Evolutionary conservation across 129 eudicot genomes (phyloP).

Genomic region (Arctium lappa): DNA sequence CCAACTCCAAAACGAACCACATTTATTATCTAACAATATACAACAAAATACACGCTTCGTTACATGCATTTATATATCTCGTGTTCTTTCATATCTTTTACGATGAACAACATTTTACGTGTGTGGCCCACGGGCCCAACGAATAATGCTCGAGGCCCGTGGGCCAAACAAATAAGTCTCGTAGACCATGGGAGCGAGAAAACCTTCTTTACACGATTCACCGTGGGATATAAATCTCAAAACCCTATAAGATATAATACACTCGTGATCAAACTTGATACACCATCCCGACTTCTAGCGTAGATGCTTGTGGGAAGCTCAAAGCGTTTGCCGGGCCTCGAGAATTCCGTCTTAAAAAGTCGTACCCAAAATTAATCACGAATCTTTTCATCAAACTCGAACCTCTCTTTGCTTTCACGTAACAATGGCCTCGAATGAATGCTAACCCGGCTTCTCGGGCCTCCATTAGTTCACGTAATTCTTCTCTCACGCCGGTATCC

Average conservation of each 20-base stretch:
- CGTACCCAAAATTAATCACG: constrained; percentile 65
- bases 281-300: constrained; percentile 83
- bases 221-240: not conserved
- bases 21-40: not conserved
- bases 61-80: constrained; percentile 29
- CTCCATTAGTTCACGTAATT: constrained; percentile 71
- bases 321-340: constrained; percentile 55
- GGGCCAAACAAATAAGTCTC: not conserved
- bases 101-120: constrained; percentile 1
- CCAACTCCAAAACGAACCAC: not conserved
- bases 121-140: not conserved
- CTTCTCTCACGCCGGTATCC: constrained; percentile 37
- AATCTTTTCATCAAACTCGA: constrained; percentile 62
- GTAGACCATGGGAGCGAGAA: not conserved
- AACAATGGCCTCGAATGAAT: constrained; percentile 65
- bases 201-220: constrained; percentile 17
- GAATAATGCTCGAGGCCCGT: not conserved
- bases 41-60: constrained; percentile 21
- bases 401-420: constrained; percentile 67
- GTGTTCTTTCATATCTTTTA: not conserved
- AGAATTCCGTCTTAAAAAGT: constrained; percentile 74
- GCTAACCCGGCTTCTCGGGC: constrained; percentile 85
- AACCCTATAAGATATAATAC: not conserved
- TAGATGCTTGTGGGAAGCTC: constrained; percentile 73
- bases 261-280: constrained; percentile 49